Conservation (phyloP, 768 basidiomycete genomes). For the Symmetrospora coprosmae region DNA sequence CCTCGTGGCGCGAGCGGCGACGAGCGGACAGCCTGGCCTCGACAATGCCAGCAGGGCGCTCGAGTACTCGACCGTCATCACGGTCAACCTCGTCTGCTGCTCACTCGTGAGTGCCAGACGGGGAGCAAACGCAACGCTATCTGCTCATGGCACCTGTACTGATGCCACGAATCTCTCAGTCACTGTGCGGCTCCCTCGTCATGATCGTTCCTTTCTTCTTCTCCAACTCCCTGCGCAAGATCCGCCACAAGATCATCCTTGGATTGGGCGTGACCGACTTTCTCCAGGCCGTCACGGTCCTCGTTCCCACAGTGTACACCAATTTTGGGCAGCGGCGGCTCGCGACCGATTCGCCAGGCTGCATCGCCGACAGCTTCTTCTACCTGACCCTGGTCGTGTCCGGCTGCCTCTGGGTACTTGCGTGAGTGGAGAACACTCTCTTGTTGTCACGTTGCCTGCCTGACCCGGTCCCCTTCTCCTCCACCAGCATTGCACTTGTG, state of each 20-base stretch:
- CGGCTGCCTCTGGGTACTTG: neutral
- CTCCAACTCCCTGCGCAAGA: constrained; percentile 6
- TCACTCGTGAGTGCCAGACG: constrained; percentile 5
- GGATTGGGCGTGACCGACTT: constrained; percentile 13
- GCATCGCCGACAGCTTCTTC: constrained; percentile 7
- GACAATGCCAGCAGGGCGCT: neutral
- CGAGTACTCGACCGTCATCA: neutral
- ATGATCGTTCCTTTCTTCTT: constrained; percentile 16
- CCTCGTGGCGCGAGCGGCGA: too few species aligned
- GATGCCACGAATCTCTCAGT: neutral
- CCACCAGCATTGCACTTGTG: neutral
- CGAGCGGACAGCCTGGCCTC: too few species aligned
- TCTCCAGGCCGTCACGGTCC: constrained; percentile 1
- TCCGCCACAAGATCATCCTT: constrained; percentile 10
- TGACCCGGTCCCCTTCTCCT: neutral
- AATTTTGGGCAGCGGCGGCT: neutral
- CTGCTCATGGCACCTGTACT: too few species aligned
- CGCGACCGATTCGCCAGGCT: neutral
- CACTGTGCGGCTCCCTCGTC: constrained; percentile 3
- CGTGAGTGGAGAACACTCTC: neutral
- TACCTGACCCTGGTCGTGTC: constrained; percentile 7
- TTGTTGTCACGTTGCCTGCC: too few species aligned
- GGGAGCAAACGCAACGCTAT: too few species aligned
- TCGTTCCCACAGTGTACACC: neutral
- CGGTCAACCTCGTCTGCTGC: neutral